Evolutionary conservation across 352 stramenopile genomes (phyloP), one percentile per base, ranked within the genome.

Genomic region (Phytophthora sp.): DNA sequence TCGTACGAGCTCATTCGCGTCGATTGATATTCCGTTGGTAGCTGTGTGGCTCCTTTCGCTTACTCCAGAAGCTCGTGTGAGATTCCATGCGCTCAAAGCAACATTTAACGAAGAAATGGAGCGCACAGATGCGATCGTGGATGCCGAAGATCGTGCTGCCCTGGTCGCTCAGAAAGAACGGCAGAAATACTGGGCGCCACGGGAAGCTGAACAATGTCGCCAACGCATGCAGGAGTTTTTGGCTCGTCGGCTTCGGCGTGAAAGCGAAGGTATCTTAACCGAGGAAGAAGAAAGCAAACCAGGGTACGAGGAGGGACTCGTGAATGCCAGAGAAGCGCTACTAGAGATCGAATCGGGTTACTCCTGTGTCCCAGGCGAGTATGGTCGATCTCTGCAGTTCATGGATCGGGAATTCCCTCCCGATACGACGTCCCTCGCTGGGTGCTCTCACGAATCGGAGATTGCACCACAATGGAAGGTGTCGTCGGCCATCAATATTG

Each of bases 371-470:
- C 64, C 86, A 0, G 93, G 91, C 0, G 80, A 94, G 18, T 94
- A 77, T 44, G 90, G 91, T 3, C 75, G 89, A 11, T 80, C 83
- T 26, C 58, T 94, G 21, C 90, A 98, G 68, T 98, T 89, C 63
- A 79, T 95, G 8, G 93, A 98, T 57, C 81, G 79, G 13, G 89
- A 97, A 26, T 98, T 98, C 67, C 82, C 89, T n/a, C 83, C 90
- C 3, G 80, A 90, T 18, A 67, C 80, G 7, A 87, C 74, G 18
- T 96, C 88, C 2, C 46, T 98, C 8, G 77, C 84, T 6, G 86
- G 79, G n/a, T 90, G 86, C 21, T 29, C 58, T 20, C 71, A 74
- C 30, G 88, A 89, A 56, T 26, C 36, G 2, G 81, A 88, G 20
- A 64, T 95, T 27, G 63, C 67, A 7, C 72, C 72, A 4, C 78